Evolutionary conservation across 345 rosid genomes (phyloP), one percentile per base, ranked within the genome.

Genomic region (Boechera divaricarpa): DNA sequence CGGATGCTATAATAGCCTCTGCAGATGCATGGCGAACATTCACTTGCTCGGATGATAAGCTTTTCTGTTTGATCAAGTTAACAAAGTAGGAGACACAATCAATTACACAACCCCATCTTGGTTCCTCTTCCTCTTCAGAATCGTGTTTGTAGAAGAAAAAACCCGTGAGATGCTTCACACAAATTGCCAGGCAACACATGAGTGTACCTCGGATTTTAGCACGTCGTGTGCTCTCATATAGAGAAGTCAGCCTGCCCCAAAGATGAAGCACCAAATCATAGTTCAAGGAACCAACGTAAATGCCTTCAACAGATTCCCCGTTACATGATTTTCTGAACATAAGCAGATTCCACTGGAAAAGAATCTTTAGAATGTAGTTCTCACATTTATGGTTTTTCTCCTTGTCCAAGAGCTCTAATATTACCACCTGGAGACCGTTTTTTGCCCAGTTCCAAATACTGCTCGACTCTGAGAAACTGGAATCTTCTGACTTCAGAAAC

Each of bases 111-210:
- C 73, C 74, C 68, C 77, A 72, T 49, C 65, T 79, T 60, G 60
- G 54, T 49, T 73, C 70, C 45, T 79, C 87, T 56, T 64, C 48
- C 74, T 76, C 68, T 41, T 45, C 82, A 18, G 81, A 70, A 75
- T 67, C 55, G 13, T 67, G 58, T 68, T 66, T 62, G 45, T 67
- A 56, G 67, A 86, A 83, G 72, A 81, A 81, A 59, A 84, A 69
- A 75, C 80, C 72, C 2, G 84, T 80, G 80, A 83, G 83, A 66
- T 53, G 83, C 86, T 82, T 89, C 74, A 86, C 85, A 67, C 98
- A 94, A 56, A 92, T 77, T 16, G 92, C 98, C 80, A 94, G 76
- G 86, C 99, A 94, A 79, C 92, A 86, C 79, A 94, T 82, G 74
- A 92, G 86, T 29, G 84, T 77, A 79, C 90, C 92, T 65, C 70